Evolutionary conservation across 23 red algal genomes (phyloP), one percentile per base, ranked within the genome.

Genomic region (Pyropia haitanensis): DNA sequence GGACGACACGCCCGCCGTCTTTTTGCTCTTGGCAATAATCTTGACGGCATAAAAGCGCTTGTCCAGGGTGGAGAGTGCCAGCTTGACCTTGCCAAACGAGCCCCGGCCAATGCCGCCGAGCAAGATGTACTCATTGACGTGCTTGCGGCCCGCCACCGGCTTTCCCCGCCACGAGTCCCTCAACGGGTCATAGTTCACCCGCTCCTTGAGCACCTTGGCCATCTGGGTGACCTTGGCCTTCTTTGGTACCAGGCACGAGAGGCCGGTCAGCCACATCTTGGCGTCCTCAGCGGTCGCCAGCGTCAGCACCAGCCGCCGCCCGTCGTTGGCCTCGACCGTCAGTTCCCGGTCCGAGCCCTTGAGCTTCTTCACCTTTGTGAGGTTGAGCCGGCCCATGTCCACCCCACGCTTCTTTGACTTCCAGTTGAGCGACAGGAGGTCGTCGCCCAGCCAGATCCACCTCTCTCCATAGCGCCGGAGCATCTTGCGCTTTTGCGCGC

Each of bases 21-120:
- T 90, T 53, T 84, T 86, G 28, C 64, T 63, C 65, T 83, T 93
- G 64, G 62, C 71, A 10, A 95, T 86, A 51, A 86, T 77, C 64
- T 98, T 98, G 60, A 88, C 79, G 18, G 94, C 94, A 33, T 88
- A 90, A 52, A 98, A 98, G 39, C 85, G 75, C 51, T 85, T 89
- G 49, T 79, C 82, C 18, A 63, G 19, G 10, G 80, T 65, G 23
- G 70, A 77, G 39, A 98, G 52, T 0, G 77, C 85, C 21, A 98
- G 74, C 39, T 84, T 89, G 33, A 98, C 94, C 65, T 98, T 89
- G 14, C 86, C 94, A 71, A 87, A 87, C 19, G 71, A 88, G 1
- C 94, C 94, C 25, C 73, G 64, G 19, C 94, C 94, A 68, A 98
- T 95, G 17, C 86, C 86, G 10, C 86, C 86, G 7, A 90, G 68